Evolutionary conservation across 495 filamentous ascomycete genomes (phyloP), one percentile per base, ranked within the genome.

Genomic region (Entonaema liquescens): DNA sequence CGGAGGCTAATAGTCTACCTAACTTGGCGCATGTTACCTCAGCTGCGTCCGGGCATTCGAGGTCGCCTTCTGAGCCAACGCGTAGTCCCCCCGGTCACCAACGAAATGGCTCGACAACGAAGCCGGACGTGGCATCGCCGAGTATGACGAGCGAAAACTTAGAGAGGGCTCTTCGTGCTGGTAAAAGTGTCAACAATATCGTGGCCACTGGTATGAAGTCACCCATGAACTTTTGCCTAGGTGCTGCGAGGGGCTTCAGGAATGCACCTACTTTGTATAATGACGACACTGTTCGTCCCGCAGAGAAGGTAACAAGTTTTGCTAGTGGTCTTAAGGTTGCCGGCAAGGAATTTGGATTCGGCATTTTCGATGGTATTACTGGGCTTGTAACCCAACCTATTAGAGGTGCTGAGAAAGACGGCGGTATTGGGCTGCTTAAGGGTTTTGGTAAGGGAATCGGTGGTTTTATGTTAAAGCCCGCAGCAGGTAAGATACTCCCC

Each of bases 251-350:
- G 77, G 93, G 93, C 8, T 96, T 97, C 69, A 91, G 96, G 76
- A 97, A 96, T 73, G 89, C 88, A 1, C 92, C 93, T 0, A 90
- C 87, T 60, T 77, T 96, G 1, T 95, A 95, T 65, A 89, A 92
- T 44, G 92, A 93, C 68, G 85, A 89, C 5, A 93, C 86, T 50
- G 89, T 97, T 3, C 85, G 88, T 13, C 85, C 87, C 13, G 80
- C 82, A 0, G 89, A 91, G 50, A 92, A 90, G 62, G 90, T 97
- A 0, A 92, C 89, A 0, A 88, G 87, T 60, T 77, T 94, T 21
- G 80, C 86, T 62, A 91, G 87, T 68, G 91, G 92, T 1, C 76
- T 93, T 23, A 88, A 85, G 61, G 83, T 88, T 25, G 90, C 89
- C 8, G 85, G 88, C 28, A 89, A 87, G 80, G 88, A 91, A 74